Percentiles rank a stretch among this genome's conserved stretches.
These are phyloP conservation scores for Yamadazyma diddensiae DNA, from an alignment of 1,139 yeast species.

Conservation along the genomic window DNA sequence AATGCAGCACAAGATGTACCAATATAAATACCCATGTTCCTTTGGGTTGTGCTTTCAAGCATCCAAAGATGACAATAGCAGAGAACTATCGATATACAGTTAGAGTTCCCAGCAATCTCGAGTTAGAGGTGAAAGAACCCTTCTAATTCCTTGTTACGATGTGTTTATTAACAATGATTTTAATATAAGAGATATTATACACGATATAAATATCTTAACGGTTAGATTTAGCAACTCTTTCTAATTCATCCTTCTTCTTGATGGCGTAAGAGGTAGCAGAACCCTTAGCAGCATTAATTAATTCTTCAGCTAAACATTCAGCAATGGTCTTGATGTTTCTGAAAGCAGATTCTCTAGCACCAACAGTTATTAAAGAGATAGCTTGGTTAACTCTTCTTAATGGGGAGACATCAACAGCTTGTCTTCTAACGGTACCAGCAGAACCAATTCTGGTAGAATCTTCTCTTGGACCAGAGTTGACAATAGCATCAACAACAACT, in stretches of 20 bases:
- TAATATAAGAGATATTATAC: constrained; percentile 12
- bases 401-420: constrained; percentile 99
- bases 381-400: constrained; percentile 99
- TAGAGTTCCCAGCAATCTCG: too few species aligned
- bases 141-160: constrained; percentile 1
- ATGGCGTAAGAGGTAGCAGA: constrained; percentile 99
- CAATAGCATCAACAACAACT: constrained; percentile 98
- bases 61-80: too few species aligned
- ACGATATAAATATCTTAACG: constrained; percentile 61
- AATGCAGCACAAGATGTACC: too few species aligned
- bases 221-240: constrained; percentile 99
- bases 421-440: constrained; percentile 99
- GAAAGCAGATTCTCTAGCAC: constrained; percentile 99
- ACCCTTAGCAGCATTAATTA: constrained; percentile 99
- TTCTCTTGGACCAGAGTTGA: constrained; percentile 99
- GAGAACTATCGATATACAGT: too few species aligned
- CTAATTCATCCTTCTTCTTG: constrained; percentile 99
- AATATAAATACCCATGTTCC: too few species aligned
- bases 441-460: constrained; percentile 99
- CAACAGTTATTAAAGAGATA: constrained; percentile 94
- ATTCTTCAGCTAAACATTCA: constrained; percentile 99
- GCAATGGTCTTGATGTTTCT: constrained; percentile 99
- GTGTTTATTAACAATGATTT: constrained; percentile 11
- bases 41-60: too few species aligned
- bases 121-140: background rate